A percentile compares a stretch with the other conserved stretches of the same genome.
phyloP scores from a whole-genome alignment of 1,139 yeast species.

The Geotrichum bryndzae region DNA sequence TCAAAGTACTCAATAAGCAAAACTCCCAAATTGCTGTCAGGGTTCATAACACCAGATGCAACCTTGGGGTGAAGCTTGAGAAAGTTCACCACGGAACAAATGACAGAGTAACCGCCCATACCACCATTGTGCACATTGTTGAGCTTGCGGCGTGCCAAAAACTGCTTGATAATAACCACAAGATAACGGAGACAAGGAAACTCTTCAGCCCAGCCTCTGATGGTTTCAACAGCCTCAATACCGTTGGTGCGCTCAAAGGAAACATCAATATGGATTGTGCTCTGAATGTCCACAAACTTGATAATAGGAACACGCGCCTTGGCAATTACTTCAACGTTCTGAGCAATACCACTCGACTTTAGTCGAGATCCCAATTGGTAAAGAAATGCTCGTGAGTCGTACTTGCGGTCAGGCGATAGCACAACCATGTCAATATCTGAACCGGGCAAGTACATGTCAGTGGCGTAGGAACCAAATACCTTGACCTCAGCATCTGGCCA shows the following conservation, averaged over 20 bases:
- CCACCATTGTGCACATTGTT: constrained; percentile 97
- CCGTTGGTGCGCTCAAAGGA: constrained; percentile 91
- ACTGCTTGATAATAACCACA: constrained; percentile 80
- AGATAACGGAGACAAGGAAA: constrained; percentile 83
- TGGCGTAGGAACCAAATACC: constrained; percentile 94
- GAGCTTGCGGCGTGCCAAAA: constrained; percentile 67
- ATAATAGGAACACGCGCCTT: constrained; percentile 94
- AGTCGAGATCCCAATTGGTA: constrained; percentile 72
- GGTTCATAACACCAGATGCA: constrained; percentile 58
- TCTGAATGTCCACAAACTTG: constrained; percentile 72
- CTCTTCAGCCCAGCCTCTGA: constrained; percentile 63
- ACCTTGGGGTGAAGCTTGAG: constrained; percentile 71
- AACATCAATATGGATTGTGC: constrained; percentile 76
- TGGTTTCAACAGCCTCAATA: constrained; percentile 73
- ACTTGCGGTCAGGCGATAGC: constrained; percentile 56
- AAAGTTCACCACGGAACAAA: constrained; percentile 81
- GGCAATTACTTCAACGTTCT: constrained; percentile 78
- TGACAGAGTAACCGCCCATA: constrained; percentile 88
- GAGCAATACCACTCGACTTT: constrained; percentile 57
- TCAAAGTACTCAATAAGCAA: constrained; percentile 89
- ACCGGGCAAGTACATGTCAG: constrained; percentile 89
- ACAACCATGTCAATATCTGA: constrained; percentile 96
- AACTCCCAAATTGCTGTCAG: constrained; percentile 77
- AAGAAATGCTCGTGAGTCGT: constrained; percentile 61
- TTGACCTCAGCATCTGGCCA: constrained; percentile 83